Evolutionary conservation across 257 asterid species (phyloP).

Genomic region (Solanum microdontum): DNA sequence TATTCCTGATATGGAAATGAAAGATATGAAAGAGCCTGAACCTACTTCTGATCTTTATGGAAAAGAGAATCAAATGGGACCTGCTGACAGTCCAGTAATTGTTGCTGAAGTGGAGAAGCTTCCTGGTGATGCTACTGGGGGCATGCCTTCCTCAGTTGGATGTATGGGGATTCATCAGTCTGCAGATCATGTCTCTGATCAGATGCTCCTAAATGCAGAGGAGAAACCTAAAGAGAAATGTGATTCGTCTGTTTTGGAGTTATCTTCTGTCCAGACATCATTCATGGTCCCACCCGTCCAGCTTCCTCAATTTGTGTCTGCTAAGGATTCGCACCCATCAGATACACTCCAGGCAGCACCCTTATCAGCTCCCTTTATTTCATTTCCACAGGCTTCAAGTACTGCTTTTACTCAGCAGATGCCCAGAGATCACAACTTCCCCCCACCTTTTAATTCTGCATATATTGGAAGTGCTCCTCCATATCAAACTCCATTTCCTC

Average conservation of each 20-base stretch:
- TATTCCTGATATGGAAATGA: conserved; percentile 22
- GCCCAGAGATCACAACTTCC: conserved; percentile 21
- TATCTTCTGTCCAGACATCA: conserved; percentile 16
- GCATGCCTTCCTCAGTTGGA: conserved; percentile 7
- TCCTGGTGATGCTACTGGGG: conserved; percentile 21
- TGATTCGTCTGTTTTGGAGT: conserved; percentile 21
- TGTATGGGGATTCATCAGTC: conserved; percentile 18
- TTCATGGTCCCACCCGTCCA: conserved; percentile 8
- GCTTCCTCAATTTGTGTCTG: conserved; percentile 20
- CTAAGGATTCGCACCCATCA: conserved; percentile 20
- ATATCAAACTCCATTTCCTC: conserved; percentile 44
- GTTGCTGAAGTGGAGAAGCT: conserved; percentile 15
- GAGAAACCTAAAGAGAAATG: conserved; percentile 20
- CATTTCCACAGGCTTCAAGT: conserved; percentile 23
- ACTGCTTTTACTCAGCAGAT: conserved; percentile 28
- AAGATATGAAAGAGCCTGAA: conserved; percentile 10
- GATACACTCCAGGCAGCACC: conserved; percentile 19
- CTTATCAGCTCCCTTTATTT: conserved; percentile 18
- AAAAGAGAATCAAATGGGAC: conserved; percentile 10
- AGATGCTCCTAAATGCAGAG: conserved; percentile 24
- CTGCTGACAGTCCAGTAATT: conserved; percentile 11
- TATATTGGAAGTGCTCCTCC: conserved; percentile 19
- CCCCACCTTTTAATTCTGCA: conserved; percentile 10
- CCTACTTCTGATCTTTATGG: conserved; percentile 17
- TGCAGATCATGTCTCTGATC: conserved; percentile 16